A percentile compares a stretch with the other conserved stretches of the same genome.
These are phyloP conservation scores for Musa acuminata DNA, from an alignment of 176 grass and related monocot species.

Conservation along the genomic window DNA sequence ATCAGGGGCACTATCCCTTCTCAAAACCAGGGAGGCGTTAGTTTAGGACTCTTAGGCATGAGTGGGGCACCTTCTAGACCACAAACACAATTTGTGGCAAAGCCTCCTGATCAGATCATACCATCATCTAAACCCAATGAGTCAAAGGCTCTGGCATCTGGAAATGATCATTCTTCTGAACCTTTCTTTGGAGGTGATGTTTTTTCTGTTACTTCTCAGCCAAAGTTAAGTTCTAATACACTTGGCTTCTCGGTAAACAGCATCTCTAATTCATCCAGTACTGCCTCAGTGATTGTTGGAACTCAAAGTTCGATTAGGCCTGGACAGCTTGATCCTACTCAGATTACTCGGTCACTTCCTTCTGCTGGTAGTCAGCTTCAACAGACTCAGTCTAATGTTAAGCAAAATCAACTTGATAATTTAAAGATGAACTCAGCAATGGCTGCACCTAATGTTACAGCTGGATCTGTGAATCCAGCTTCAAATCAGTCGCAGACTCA, in stretches of 20 bases:
- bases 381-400: conserved; percentile 34
- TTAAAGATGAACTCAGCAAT: conserved; percentile 21
- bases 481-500: conserved; percentile 18
- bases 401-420: conserved; percentile 21
- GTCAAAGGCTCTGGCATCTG: conserved; percentile 57
- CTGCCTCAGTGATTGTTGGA: conserved; percentile 31
- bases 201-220: conserved; percentile 65
- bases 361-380: conserved; percentile 44
- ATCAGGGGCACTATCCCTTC: conserved; percentile 30
- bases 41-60: conserved; percentile 36
- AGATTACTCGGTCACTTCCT: conserved; percentile 26
- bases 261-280: conserved; percentile 26
- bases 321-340: conserved; percentile 48
- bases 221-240: conserved; percentile 30
- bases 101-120: conserved; percentile 34
- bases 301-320: conserved; percentile 47
- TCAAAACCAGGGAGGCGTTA: conserved; percentile 43
- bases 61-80: conserved; percentile 38
- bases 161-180: conserved; percentile 51
- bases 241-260: conserved; percentile 22
- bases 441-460: conserved; percentile 24
- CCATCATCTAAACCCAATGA: conserved; percentile 30
- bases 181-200: conserved; percentile 47
- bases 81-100: conserved; percentile 42
- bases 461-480: conserved; percentile 37